Conservation (phyloP, 1,284 basidiomycete species). For the Trichosporon sp. region DNA sequence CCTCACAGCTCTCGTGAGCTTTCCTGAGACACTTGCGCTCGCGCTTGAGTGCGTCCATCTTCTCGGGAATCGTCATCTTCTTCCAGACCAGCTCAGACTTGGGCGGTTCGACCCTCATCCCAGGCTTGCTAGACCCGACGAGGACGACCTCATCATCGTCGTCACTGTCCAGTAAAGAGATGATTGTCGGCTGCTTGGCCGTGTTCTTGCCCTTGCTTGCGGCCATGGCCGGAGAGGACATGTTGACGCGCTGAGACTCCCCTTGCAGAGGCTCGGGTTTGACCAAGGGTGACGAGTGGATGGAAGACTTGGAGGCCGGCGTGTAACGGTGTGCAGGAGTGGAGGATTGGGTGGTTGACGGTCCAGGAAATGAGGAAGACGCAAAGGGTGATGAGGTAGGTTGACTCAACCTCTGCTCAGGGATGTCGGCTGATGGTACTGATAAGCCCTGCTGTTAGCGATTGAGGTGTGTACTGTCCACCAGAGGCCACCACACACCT, state of each 20-base stretch:
- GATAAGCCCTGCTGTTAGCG: slow-evolving; percentile 1
- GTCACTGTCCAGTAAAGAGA: slow-evolving; percentile 6
- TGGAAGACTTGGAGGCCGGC: no score
- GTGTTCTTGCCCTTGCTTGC: background rate
- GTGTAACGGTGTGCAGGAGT: background rate
- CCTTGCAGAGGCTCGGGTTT: background rate
- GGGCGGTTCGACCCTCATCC: background rate
- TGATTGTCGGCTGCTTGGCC: background rate
- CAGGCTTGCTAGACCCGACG: background rate
- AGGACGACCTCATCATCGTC: slow-evolving; percentile 15
- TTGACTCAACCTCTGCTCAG: background rate
- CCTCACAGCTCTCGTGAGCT: background rate
- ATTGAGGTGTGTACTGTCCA: background rate
- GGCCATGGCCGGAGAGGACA: background rate
- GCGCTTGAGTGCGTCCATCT: background rate
- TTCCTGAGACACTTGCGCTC: slow-evolving; percentile 7
- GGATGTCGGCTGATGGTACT: background rate
- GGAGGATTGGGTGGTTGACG: background rate
- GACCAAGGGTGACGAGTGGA: background rate
- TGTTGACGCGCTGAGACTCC: slow-evolving; percentile 1
- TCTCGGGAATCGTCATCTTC: slow-evolving; percentile 11
- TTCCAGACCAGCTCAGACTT: background rate
- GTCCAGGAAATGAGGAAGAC: background rate
- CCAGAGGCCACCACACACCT: no score
- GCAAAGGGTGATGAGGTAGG: background rate